phyloP scores from a whole-genome alignment of 257 asterid species.

The Perilla frutescens region DNA sequence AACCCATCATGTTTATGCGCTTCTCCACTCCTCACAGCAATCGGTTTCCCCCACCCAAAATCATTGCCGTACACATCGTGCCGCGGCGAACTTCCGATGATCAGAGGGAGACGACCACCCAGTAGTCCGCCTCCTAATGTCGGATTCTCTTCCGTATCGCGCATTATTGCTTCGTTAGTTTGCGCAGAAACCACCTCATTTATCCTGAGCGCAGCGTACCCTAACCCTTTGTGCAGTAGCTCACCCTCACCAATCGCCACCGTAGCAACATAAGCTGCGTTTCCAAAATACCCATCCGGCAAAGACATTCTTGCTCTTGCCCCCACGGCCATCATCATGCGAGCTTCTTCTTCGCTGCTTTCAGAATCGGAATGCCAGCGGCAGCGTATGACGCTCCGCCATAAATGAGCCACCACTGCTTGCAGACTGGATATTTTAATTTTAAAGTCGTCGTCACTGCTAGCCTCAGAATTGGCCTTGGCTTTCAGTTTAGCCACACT shows the following conservation, averaged over 20 bases:
- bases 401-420: constrained; percentile 46
- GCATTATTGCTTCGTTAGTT: constrained; percentile 13
- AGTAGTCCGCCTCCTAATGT: too few species aligned
- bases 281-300: constrained; percentile 46
- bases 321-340: background rate
- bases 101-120: background rate
- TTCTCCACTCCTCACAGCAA: constrained; percentile 43
- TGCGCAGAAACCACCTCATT: constrained; percentile 36
- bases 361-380: background rate
- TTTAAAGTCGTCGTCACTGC: background rate
- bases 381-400: constrained; percentile 38
- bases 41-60: constrained; percentile 67
- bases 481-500: constrained; percentile 38
- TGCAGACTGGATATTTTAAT: constrained; percentile 48
- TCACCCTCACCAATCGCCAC: background rate
- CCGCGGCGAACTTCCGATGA: constrained; percentile 45
- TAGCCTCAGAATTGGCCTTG: constrained; percentile 45
- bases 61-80: constrained; percentile 58
- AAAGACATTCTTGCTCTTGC: constrained; percentile 32
- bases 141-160: background rate
- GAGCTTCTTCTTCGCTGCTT: background rate
- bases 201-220: constrained; percentile 41
- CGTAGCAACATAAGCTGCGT: constrained; percentile 1
- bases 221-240: constrained; percentile 32
- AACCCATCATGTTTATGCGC: background rate